These are phyloP conservation scores for Tinospora cordifolia DNA, from an alignment of 164 flowering plant genomes.

Conservation along the genomic window DNA sequence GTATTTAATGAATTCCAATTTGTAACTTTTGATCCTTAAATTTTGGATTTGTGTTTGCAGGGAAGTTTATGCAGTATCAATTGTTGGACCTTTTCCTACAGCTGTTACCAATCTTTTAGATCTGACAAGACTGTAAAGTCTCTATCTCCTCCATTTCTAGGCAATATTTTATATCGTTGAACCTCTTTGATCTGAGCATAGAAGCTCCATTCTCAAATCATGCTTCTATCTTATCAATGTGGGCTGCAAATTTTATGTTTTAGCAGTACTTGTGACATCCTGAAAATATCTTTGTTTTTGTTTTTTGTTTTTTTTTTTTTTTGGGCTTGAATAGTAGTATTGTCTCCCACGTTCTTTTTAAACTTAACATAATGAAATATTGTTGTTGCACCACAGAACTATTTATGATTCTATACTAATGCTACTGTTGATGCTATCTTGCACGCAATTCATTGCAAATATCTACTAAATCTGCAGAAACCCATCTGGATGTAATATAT, in stretches of 20 bases:
- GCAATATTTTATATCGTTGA: not conserved
- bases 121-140: constrained; percentile 74
- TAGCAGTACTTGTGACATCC: not conserved
- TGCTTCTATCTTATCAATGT: not conserved
- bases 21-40: not conserved
- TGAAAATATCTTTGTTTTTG: too few relatives aligned
- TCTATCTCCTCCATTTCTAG: not conserved
- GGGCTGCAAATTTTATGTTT: not conserved
- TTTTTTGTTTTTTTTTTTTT: too few relatives aligned
- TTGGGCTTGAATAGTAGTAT: too few relatives aligned
- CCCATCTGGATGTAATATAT: not conserved
- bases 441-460: not conserved
- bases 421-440: too few relatives aligned
- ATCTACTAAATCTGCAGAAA: not conserved
- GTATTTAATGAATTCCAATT: not conserved
- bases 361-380: too few relatives aligned
- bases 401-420: too few relatives aligned
- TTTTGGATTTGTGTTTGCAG: constrained; percentile 35
- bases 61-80: constrained; percentile 97
- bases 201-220: not conserved
- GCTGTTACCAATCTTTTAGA: constrained; percentile 92
- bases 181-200: not conserved
- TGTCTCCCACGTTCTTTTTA: too few relatives aligned
- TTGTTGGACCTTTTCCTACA: constrained; percentile 89
- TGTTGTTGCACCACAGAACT: too few relatives aligned